These are phyloP conservation scores for Pseudogymnoascus sp. DNA, from an alignment of 2,329 filamentous ascomycete species.

Conservation along the genomic window DNA sequence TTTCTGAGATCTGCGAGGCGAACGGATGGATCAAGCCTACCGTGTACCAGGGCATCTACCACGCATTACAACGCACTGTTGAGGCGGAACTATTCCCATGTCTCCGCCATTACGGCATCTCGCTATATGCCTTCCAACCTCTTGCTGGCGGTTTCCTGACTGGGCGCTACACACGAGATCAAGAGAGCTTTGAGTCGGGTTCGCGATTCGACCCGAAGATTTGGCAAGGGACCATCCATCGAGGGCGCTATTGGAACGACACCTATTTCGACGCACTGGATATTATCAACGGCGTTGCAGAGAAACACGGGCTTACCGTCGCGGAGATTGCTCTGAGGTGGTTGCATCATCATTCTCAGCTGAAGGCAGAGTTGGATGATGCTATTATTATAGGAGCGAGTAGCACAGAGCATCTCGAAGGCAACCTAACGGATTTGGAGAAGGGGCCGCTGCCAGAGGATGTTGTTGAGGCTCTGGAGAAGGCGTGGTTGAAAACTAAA, in stretches of 20 bases:
- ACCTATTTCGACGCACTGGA: slow-evolving; percentile 57
- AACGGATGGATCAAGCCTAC: slow-evolving; percentile 29
- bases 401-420: slow-evolving; percentile 46
- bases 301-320: slow-evolving; percentile 59
- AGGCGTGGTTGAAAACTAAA: slow-evolving; percentile 60
- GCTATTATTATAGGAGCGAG: slow-evolving; percentile 54
- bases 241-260: slow-evolving; percentile 52
- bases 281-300: slow-evolving; percentile 57
- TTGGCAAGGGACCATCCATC: slow-evolving; percentile 43
- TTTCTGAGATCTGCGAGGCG: slow-evolving; percentile 26
- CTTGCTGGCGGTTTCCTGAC: slow-evolving; percentile 39
- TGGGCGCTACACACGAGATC: slow-evolving; percentile 21
- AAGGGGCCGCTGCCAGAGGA: neutral
- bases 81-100: slow-evolving; percentile 54
- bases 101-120: slow-evolving; percentile 50
- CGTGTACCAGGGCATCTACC: slow-evolving; percentile 30
- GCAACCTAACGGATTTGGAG: slow-evolving; percentile 36
- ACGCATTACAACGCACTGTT: slow-evolving; percentile 36
- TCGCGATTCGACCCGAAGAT: slow-evolving; percentile 31
- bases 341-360: slow-evolving; percentile 60
- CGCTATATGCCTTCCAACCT: slow-evolving; percentile 55
- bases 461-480: slow-evolving; percentile 17
- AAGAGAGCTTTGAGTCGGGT: slow-evolving; percentile 24
- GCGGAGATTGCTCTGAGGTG: slow-evolving; percentile 69
- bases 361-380: slow-evolving; percentile 46